A percentile compares a stretch with the other conserved stretches of the same genome.
phyloP scores from a whole-genome alignment of 768 basidiomycete genomes.

The Calocera viscosa region DNA sequence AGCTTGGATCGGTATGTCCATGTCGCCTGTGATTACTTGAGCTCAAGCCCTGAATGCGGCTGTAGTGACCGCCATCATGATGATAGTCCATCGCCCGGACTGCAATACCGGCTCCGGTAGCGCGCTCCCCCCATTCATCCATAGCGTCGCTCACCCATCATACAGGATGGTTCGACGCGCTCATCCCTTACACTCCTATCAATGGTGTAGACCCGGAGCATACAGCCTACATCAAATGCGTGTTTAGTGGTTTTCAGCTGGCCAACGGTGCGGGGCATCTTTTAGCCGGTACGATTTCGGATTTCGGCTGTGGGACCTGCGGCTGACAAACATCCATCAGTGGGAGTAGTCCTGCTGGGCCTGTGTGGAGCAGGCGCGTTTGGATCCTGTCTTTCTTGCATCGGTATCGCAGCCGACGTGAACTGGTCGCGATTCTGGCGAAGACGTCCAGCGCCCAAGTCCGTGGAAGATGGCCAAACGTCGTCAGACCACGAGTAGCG shows the following conservation, averaged over 20 bases:
- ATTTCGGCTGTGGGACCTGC: too few relatives aligned
- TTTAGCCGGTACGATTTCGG: too few relatives aligned
- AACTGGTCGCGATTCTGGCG: too few relatives aligned
- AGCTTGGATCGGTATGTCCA: neutral
- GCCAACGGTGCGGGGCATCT: neutral
- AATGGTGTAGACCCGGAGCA: neutral
- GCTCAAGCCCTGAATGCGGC: neutral
- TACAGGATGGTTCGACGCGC: neutral
- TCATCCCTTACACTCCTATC: neutral
- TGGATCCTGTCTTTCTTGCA: too few relatives aligned
- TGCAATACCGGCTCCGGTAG: neutral
- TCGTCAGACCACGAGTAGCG: too few relatives aligned
- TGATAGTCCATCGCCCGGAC: neutral
- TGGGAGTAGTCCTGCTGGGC: too few relatives aligned
- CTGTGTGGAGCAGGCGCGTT: too few relatives aligned
- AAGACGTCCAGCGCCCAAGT: too few relatives aligned
- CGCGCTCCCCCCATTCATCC: neutral
- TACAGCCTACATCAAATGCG: neutral
- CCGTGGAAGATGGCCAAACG: too few relatives aligned
- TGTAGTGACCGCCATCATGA: neutral
- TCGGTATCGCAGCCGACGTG: too few relatives aligned
- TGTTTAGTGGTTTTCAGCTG: neutral
- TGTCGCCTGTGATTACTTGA: neutral
- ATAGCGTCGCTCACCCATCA: neutral
- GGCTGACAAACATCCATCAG: too few relatives aligned